Evolutionary conservation across 805 yeast species (phyloP).

Genomic region (Yarrowia alimentaria): DNA sequence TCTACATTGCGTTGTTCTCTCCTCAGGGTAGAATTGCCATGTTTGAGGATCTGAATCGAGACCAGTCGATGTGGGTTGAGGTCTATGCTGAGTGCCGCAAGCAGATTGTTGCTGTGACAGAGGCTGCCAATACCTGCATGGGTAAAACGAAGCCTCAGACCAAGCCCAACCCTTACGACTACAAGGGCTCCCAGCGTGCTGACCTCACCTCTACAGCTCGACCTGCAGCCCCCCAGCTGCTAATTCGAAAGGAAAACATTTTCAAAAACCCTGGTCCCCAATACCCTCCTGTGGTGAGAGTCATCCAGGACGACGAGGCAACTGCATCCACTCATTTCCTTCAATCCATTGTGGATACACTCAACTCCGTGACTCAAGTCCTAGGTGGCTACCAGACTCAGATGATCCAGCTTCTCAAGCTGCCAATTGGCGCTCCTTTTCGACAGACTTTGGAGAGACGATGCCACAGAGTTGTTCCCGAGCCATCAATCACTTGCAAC

Average conservation of each 20-base stretch:
- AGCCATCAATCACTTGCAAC: slow-evolving; percentile 34
- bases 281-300: slow-evolving; percentile 16
- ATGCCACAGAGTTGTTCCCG: slow-evolving; percentile 34
- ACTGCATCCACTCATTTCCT: slow-evolving; percentile 4
- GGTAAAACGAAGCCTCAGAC: slow-evolving; percentile 3
- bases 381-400: slow-evolving; percentile 26
- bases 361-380: slow-evolving; percentile 1
- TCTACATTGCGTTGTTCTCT: slow-evolving; percentile 36
- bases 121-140: slow-evolving; percentile 11
- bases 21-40: slow-evolving; percentile 40
- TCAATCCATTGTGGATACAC: not conserved
- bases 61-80: slow-evolving; percentile 39
- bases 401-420: slow-evolving; percentile 31
- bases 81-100: slow-evolving; percentile 34
- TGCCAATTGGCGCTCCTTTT: slow-evolving; percentile 39
- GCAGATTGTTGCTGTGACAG: slow-evolving; percentile 15
- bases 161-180: slow-evolving; percentile 20
- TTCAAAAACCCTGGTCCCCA: slow-evolving; percentile 15
- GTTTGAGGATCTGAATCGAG: slow-evolving; percentile 40
- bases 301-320: slow-evolving; percentile 21
- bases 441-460: slow-evolving; percentile 39
- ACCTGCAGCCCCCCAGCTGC: slow-evolving; percentile 12
- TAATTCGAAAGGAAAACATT: slow-evolving; percentile 11
- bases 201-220: slow-evolving; percentile 1
- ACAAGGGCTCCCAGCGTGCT: slow-evolving; percentile 21